Evolutionary conservation across 768 basidiomycete species (phyloP).

Genomic region (Crepidotus variabilis): DNA sequence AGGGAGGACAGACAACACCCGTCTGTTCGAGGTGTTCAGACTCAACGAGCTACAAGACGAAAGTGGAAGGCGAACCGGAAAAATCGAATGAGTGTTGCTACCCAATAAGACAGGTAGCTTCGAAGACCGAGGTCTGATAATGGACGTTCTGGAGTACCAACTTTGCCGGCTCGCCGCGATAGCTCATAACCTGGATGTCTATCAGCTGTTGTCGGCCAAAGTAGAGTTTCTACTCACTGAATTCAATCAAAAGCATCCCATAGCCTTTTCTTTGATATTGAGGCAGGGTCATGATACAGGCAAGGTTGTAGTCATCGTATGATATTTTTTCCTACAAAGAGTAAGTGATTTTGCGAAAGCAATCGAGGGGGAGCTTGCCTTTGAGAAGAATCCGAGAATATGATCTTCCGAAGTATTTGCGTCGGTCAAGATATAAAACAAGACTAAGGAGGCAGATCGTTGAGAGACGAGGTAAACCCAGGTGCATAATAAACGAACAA

Average conservation of each 20-base stretch:
- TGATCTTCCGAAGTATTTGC: conserved; percentile 75
- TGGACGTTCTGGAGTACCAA: conserved; percentile 93
- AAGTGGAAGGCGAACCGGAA: conserved; percentile 47
- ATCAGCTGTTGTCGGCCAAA: not conserved
- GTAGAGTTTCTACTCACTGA: conserved; percentile 60
- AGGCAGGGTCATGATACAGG: conserved; percentile 93
- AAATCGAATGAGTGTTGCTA: conserved; percentile 79
- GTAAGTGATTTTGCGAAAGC: not conserved
- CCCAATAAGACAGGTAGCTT: conserved; percentile 89
- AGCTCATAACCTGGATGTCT: conserved; percentile 78
- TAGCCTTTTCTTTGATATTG: conserved; percentile 88
- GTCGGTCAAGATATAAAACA: conserved; percentile 92
- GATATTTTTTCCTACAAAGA: conserved; percentile 80
- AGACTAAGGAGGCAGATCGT: conserved; percentile 43
- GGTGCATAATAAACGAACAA: conserved; percentile 43
- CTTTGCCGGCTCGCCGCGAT: conserved; percentile 71
- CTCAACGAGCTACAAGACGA: not conserved
- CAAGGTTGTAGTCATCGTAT: conserved; percentile 96
- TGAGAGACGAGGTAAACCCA: conserved; percentile 1
- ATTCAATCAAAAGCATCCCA: conserved; percentile 96
- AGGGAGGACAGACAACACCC: conserved; percentile 59
- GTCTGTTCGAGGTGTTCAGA: conserved; percentile 19
- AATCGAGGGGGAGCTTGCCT: conserved; percentile 29
- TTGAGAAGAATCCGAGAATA: conserved; percentile 72
- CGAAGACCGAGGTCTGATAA: conserved; percentile 89